Base-by-base conservation (phyloP, 768 basidiomycete genomes). In the Mycena vitilis region DNA sequence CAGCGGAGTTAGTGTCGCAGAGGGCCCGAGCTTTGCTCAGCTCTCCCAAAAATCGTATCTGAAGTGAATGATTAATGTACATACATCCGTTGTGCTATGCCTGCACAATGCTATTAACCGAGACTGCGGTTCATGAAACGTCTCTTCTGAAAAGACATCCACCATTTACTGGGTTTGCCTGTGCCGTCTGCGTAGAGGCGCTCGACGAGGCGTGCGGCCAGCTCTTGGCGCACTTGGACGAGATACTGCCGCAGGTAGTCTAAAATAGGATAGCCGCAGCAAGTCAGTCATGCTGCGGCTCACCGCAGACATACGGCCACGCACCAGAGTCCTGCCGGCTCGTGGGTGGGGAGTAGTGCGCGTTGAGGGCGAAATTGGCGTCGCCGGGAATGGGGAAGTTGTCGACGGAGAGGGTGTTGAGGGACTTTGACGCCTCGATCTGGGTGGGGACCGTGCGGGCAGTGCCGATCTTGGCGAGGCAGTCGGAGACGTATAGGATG, bases 141-240 rank as follows among this genome's bases (percentile, higher is more conserved):
- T 77, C 96, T 88, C 88, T 98, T 98, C 81, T 96, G 95, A 89
- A 99, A 99, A 23, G 94, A 93, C 95, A 98, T 97, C 98, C 98
- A 99, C 98, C 98, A 99, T 80, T 99, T 99, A 85, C 93, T 98
- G 7, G 98, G 96, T 78, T 94, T 96, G 65, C 92, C 92, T 5
- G 93, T 92, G 7, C 96, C 96, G 77, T 97, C 95, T 45, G 91
- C 94, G 78, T 99, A 99, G 56, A 99, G 83, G 59, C 89, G 86
- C 75, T 96, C 95, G 16, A 95, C 88, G 57, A 99, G 81, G 37
- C 98, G 89, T 11, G 90, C 85, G 23, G 95, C 93, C 22, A 96
- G 84, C 77, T 99, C 98, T 80, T 98, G 95, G 56, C 98, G 90
- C 11, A 93, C 93, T 78, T 99, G 98, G 5, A 89, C 90, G 63